phyloP scores from a whole-genome alignment of 179 eudicot species.

The Corrigiola litoralis region DNA sequence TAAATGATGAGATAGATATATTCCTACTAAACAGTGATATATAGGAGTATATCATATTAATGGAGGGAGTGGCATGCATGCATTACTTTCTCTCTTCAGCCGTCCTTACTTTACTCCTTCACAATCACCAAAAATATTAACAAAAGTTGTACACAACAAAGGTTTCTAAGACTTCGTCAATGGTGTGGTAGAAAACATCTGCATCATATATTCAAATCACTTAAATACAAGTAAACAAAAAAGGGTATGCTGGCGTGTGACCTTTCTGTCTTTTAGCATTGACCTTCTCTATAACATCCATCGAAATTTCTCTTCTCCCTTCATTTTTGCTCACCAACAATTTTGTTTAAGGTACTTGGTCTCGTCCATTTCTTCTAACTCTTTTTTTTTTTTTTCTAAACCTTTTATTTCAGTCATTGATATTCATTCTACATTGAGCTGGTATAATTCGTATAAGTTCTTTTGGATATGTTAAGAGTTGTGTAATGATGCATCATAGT shows the following conservation, averaged over 20 bases:
- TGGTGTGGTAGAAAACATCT: neutral
- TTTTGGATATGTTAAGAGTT: too few relatives aligned
- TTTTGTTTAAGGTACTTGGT: conserved; percentile 18
- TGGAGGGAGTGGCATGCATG: conserved; percentile 5
- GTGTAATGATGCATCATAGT: too few relatives aligned
- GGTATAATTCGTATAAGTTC: too few relatives aligned
- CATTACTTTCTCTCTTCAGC: conserved; percentile 1
- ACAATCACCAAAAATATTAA: neutral
- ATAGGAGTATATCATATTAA: too few relatives aligned
- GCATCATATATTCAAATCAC: neutral
- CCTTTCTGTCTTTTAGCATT: conserved; percentile 9
- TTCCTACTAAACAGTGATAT: too few relatives aligned
- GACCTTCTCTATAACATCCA: conserved; percentile 23
- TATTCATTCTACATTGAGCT: too few relatives aligned
- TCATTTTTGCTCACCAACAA: conserved; percentile 17
- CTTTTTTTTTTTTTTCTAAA: neutral
- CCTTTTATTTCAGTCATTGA: too few relatives aligned
- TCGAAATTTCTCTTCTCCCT: conserved; percentile 15
- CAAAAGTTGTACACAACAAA: neutral
- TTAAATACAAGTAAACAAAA: neutral
- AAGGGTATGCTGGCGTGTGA: conserved; percentile 11
- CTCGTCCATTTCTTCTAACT: neutral
- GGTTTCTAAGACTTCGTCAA: conserved; percentile 20
- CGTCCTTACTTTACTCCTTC: conserved; percentile 5
- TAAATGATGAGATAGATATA: neutral